Base-by-base conservation (phyloP, 1,139 yeast species). In the Suhomyces ambrosiae region DNA sequence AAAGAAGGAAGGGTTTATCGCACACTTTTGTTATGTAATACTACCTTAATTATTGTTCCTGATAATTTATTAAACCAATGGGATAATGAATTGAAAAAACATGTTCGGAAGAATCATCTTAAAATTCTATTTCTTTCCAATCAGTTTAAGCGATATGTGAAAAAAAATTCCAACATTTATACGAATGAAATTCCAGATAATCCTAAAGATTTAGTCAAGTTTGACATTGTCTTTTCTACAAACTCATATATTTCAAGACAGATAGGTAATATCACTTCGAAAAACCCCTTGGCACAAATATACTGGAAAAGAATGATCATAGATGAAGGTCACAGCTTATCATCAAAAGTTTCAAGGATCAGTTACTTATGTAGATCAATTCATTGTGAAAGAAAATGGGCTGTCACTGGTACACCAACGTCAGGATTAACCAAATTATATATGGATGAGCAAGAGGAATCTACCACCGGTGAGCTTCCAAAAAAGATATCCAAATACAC, bases 321-420 rank as follows among this genome's bases (percentile, higher is more conserved):
- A n/a, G 90, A 83, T 52, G 89, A 83, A 56, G 89, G 89, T 0
- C 89, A 82, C 53, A 71, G 80, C 19, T 70, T 81, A 72, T 70
- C 68, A 40, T 70, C 82, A 3, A 71, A 68, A 35, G 57, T 69
- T 2, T 71, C 85, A 2, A 63, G 74, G 39, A 68, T 76, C 1
- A 79, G 79, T 18, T 53, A 60, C 3, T 52, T 77, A 27, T 79
- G 85, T 23, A 67, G 65, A 28, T 59, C 62, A 13, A 53, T 83
- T 35, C 58, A 62, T 38, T 74, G 78, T 7, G 89, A 83, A 51
- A 63, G 87, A 35, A 67, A 76, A 43, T 83, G 89, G 90, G 81
- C 82, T 0, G 86, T 83, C 1, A 78, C 86, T 0, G 89, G 90
- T 22, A 83, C 89, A 0, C 89, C 89, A 2, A 82, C 88, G 0